A percentile compares a stretch with the other conserved stretches of the same genome.
These are phyloP conservation scores for Termitomyces bulborhizus DNA, from an alignment of 768 basidiomycete genomes.

Conservation along the genomic window DNA sequence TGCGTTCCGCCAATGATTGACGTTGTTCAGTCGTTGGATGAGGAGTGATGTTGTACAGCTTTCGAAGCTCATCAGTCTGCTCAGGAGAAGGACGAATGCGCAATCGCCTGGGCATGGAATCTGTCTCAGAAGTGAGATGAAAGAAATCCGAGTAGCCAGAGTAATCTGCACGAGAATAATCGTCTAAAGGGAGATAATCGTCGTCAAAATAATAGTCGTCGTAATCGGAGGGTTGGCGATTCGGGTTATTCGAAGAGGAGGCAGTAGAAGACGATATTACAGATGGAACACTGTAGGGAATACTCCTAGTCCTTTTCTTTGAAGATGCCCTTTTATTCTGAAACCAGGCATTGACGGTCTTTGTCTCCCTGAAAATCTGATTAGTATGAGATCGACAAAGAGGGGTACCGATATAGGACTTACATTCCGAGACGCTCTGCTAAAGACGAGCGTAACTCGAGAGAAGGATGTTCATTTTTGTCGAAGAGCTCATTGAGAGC, in stretches of 20 bases:
- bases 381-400: conserved; percentile 5
- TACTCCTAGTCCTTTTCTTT: conserved; percentile 55
- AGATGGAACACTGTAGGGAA: conserved; percentile 25
- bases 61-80: conserved; percentile 66
- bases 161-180: conserved; percentile 34
- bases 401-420: conserved; percentile 24
- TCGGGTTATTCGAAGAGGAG: conserved; percentile 23
- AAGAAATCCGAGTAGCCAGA: conserved; percentile 42
- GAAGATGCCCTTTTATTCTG: conserved; percentile 82
- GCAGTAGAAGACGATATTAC: conserved; percentile 27
- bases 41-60: conserved; percentile 54
- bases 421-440: conserved; percentile 75
- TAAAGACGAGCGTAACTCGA: conserved; percentile 60
- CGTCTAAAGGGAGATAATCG: conserved; percentile 31
- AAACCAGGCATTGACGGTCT: conserved; percentile 84
- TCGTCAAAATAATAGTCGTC: conserved; percentile 41
- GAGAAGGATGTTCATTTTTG: conserved; percentile 65
- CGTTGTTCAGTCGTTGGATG: conserved; percentile 67
- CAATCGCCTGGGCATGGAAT: conserved; percentile 50
- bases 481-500: conserved; percentile 78
- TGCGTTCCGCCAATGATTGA: conserved; percentile 55
- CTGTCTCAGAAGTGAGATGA: conserved; percentile 44
- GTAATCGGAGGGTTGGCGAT: conserved; percentile 26
- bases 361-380: conserved; percentile 55
- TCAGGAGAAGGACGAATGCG: conserved; percentile 58